Evolutionary conservation across 1,284 basidiomycete genomes (phyloP), one percentile per base, ranked within the genome.

Genomic region (Earliella scabrosa): DNA sequence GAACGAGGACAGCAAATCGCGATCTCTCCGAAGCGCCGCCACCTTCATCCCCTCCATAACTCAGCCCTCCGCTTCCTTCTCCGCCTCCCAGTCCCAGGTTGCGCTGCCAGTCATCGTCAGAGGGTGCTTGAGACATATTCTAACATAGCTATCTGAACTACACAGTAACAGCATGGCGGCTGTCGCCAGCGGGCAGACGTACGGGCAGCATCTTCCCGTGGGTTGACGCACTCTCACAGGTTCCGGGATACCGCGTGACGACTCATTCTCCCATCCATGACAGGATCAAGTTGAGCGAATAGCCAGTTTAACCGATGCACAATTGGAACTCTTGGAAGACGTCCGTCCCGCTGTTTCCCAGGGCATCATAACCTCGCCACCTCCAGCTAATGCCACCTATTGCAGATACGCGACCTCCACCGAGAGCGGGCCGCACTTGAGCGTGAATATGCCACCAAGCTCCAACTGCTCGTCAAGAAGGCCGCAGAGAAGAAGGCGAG

Each of bases 381-480:
- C 10, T 26, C 50, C 23, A 59, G 39, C 43, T 50, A 52, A 50
- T 16, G 40, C 41, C 18, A 14, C 31, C 20, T 7, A 18, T 29
- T 18, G 29, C 64, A 92, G 89, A 79, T 88, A 50, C 82, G 88
- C 50, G 89, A 92, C 45, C 67, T 92, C 45, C 86, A 90, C 66
- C 77, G 78, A 50, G 87, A 88, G 51, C 79, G 86, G 39, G 83
- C 76, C 16, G 78, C 76, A 13, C 74, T 93, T 13, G 91, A 93
- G 69, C 82, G 85, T 49, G 90, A 93, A 66, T 92, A 91, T 67
- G 87, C 89, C 1, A 67, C 73, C 18, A 92, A 88, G 66, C 75
- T 92, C 18, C 83, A 88, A 65, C 70, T 75, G 14, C 71, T 93
- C 24, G 79, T 79, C 3, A 85, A 80, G 71, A 92, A 86, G 66